Evolutionary conservation across 2,329 filamentous ascomycete species (phyloP), one percentile per base, ranked within the genome.

Genomic region (Beauveria sp.): DNA sequence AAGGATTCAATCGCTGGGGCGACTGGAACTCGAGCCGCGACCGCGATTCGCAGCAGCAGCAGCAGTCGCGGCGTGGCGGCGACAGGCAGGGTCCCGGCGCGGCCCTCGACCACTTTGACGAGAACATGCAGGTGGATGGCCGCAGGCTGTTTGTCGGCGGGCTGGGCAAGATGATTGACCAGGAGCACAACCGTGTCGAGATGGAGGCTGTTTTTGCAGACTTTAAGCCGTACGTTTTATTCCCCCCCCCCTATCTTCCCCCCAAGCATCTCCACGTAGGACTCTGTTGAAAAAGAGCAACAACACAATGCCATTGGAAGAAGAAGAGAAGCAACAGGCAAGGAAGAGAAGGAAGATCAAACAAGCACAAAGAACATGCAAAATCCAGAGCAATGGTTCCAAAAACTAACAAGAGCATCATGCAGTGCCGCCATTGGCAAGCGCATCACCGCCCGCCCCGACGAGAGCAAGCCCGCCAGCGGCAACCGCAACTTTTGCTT

Each of bases 401-500:
- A 24, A 20, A 28, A 31, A 12, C 38, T 51, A 34, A 52, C 38
- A 51, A 22, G 6, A n/a, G 9, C 6, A 6, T 34, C 1, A 34
- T 20, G 28, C 54, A 71, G 69, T 8, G 63, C 64, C 14, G 64
- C 53, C 7, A 76, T 82, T 52, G 76, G 79, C 65, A 82, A 82
- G 66, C 74, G 79, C 20, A 88, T 83, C 76, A 87, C 79, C 52
- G 84, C 80, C 64, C 85, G 78, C 69, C 58, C 38, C 24, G 84
- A 75, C 68, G 83, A 73, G 68, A 87, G 79, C 62, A 76, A 74
- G 28, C 71, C 75, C n/a, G 75, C 77, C 46, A 74, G 77, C 0
- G 83, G 83, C 34, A 80, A 83, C 65, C 79, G 85, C 68, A 82
- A 88, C 72, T 88, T 85, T 71, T 83, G 84, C 66, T 88, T 88